phyloP scores from a whole-genome alignment of 352 stramenopile species.

The Globisporangium acanthophoron region DNA sequence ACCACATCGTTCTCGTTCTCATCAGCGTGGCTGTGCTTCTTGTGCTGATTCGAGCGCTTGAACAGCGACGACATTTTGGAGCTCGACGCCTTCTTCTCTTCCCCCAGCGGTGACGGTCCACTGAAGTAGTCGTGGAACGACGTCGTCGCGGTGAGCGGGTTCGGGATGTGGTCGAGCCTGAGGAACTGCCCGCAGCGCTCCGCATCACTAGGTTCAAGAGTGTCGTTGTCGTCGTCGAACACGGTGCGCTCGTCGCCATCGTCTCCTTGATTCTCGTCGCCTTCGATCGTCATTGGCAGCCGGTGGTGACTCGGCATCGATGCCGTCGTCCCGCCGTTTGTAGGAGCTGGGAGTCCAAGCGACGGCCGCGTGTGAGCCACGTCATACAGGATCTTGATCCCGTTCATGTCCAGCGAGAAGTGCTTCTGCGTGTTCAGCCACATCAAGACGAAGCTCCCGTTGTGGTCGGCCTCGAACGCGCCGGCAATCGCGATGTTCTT shows the following conservation, averaged over 20 bases:
- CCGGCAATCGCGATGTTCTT: constrained; percentile 61
- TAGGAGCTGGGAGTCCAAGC: constrained; percentile 2
- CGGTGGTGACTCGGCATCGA: neutral
- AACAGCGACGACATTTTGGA: constrained; percentile 42
- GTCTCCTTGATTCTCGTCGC: constrained; percentile 1
- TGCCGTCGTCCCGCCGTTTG: constrained; percentile 1
- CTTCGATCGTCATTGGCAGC: constrained; percentile 4
- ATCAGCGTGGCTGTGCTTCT: constrained; percentile 11
- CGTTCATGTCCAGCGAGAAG: constrained; percentile 51
- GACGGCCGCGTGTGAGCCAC: constrained; percentile 41
- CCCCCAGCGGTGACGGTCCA: neutral
- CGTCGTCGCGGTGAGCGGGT: constrained; percentile 62
- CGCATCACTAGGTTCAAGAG: constrained; percentile 24
- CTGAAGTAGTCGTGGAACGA: constrained; percentile 71
- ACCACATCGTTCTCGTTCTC: constrained; percentile 10
- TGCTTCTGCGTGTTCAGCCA: constrained; percentile 71
- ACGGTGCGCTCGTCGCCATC: neutral
- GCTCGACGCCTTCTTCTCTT: constrained; percentile 14
- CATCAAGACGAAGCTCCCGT: constrained; percentile 69
- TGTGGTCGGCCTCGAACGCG: constrained; percentile 37
- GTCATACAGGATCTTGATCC: constrained; percentile 58
- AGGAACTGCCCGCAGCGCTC: constrained; percentile 54
- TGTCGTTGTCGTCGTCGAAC: constrained; percentile 2
- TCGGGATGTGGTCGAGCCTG: constrained; percentile 50
- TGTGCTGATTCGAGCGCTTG: constrained; percentile 37